These are phyloP conservation scores for Carex arenaria DNA, from an alignment of 202 grass and related monocot species.

Conservation along the genomic window DNA sequence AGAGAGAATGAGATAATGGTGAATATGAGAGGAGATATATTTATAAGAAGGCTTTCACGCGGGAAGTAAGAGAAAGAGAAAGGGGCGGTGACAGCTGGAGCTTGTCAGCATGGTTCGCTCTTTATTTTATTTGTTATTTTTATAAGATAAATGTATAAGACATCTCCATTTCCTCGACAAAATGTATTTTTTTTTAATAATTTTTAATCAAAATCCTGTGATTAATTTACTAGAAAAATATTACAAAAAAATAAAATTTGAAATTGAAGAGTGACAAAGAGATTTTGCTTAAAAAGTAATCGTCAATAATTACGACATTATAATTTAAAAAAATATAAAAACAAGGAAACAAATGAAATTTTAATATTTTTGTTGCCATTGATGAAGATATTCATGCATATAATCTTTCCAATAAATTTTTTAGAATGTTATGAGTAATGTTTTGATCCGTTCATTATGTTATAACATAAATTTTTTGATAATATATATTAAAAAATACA, in stretches of 20 bases:
- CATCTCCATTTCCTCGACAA: neutral
- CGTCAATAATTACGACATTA: neutral
- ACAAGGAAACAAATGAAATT: neutral
- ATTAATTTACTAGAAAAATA: neutral
- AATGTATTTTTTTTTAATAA: neutral
- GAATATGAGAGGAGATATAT: neutral
- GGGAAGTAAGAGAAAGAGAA: neutral
- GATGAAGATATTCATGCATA: neutral
- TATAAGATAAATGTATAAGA: neutral
- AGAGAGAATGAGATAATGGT: neutral
- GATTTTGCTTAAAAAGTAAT: neutral
- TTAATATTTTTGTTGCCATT: neutral
- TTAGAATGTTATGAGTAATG: neutral
- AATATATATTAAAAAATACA: no score
- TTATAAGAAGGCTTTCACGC: neutral
- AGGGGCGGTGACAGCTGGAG: slow-evolving; percentile 33
- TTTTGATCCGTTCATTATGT: neutral
- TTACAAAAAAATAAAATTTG: neutral
- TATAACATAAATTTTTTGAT: neutral
- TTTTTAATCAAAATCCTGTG: neutral
- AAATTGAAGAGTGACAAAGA: neutral
- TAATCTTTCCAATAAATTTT: neutral
- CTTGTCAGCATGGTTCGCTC: neutral
- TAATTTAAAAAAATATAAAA: neutral
- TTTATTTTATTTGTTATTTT: neutral